Evolutionary conservation across 345 rosid genomes (phyloP), one percentile per base, ranked within the genome.

Genomic region (Populus alba): DNA sequence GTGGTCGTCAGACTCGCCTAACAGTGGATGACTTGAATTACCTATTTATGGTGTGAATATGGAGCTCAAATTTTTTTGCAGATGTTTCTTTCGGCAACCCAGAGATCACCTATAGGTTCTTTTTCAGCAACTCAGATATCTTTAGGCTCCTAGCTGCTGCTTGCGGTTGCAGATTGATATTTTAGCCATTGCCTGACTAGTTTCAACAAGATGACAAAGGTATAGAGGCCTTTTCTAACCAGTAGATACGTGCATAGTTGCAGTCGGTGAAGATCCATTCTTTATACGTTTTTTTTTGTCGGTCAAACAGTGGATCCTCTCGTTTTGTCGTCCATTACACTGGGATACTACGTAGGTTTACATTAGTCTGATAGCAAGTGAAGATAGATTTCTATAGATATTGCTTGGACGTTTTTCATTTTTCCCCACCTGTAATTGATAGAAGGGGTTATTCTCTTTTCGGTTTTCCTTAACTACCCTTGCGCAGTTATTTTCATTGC

Each of bases 21-120:
- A 94, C 95, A 0, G 95, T 91, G 65, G 97, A 96, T 18, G 98
- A 92, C 87, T 80, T 94, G 90, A 87, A 81, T 66, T 94, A 93
- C 89, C 85, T 96, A 79, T 96, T 96, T 77, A 92, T 86, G 92
- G 94, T 82, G 37, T 91, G 95, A 93, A 80, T 71, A n/a, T 31
- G 72, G 35, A 57, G 59, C 17, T 53, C 1, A 55, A 27, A 17
- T 66, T 11, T 27, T 17, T 38, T 68, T 6, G 81, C 37, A 22
- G 75, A 45, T 37, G 31, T 53, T 82, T 72, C 69, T 71, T 81
- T 51, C 29, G 75, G 84, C 79, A 71, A 79, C 81, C 69, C 73
- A 33, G 65, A 74, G 45, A 74, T 79, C 70, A 75, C 80, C 73
- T 62, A 66, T 77, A 86, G 85, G 75, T 79, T 80, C 23, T 23